Conservation (phyloP, 441 rosid genomes). For the Mallotus repandus region DNA sequence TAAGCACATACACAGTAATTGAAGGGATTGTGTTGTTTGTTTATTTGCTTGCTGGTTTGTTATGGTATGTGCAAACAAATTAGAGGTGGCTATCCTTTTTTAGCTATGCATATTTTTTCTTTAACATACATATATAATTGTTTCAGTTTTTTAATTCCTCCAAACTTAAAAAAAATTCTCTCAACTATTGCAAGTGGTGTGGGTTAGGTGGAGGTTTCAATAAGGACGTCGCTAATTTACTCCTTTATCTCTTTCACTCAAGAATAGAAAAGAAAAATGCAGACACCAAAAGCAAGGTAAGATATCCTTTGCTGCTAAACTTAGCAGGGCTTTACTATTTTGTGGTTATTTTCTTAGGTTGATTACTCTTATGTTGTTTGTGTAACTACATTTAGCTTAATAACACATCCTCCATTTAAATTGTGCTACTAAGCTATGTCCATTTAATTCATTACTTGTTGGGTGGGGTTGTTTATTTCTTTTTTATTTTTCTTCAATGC, state of each 20-base stretch:
- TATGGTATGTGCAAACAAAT: constrained; percentile 43
- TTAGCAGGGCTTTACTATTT: neutral
- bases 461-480: neutral
- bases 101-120: constrained; percentile 24
- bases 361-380: neutral
- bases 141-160: constrained; percentile 39
- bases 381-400: neutral
- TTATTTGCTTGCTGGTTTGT: constrained; percentile 57
- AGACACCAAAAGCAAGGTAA: constrained; percentile 86
- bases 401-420: neutral
- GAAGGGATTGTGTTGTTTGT: constrained; percentile 63
- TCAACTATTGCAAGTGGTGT: constrained; percentile 48
- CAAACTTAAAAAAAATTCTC: constrained; percentile 32
- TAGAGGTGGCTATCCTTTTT: constrained; percentile 29
- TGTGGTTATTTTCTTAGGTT: neutral
- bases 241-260: constrained; percentile 21
- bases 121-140: constrained; percentile 32
- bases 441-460: neutral
- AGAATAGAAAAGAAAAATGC: constrained; percentile 51
- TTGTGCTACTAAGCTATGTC: neutral
- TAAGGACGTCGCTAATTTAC: constrained; percentile 27
- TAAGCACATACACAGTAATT: constrained; percentile 22
- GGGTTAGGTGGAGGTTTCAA: constrained; percentile 53
- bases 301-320: constrained; percentile 15
- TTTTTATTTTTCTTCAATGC: constrained; percentile 2